A percentile compares a stretch with the other conserved stretches of the same genome.
phyloP scores from a whole-genome alignment of 176 grass and related monocot species.

The Poa pratensis region DNA sequence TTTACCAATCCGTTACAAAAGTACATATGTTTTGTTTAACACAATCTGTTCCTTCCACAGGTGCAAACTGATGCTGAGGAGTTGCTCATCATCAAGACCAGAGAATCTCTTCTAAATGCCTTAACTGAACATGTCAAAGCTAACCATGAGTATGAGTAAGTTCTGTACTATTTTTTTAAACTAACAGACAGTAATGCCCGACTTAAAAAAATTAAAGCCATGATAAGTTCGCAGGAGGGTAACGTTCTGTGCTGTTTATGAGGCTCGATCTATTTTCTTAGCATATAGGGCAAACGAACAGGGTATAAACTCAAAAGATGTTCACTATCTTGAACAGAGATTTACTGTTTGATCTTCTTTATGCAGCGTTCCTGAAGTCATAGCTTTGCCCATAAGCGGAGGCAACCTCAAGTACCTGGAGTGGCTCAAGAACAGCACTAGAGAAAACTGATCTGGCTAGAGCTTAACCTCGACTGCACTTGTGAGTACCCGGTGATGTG shows the following conservation, averaged over 20 bases:
- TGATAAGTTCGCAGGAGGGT: no score
- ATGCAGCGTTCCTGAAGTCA: slow-evolving; percentile 89
- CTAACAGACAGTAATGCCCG: no score
- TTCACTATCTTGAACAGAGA: not conserved
- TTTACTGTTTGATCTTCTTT: slow-evolving; percentile 12
- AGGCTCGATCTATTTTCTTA: not conserved
- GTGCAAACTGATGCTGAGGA: slow-evolving; percentile 89
- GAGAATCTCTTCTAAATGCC: slow-evolving; percentile 79
- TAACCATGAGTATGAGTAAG: slow-evolving; percentile 98
- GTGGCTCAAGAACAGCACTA: slow-evolving; percentile 86
- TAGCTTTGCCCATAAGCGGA: slow-evolving; percentile 79
- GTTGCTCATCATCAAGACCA: slow-evolving; percentile 92
- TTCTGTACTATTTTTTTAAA: not conserved
- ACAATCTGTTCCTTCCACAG: slow-evolving; percentile 32
- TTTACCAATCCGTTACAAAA: not conserved
- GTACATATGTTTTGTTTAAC: not conserved
- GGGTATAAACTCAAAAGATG: not conserved
- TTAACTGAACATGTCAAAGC: slow-evolving; percentile 88
- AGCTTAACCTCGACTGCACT: not conserved
- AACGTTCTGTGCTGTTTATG: slow-evolving; percentile 21
- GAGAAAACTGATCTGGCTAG: slow-evolving; percentile 44
- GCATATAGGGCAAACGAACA: not conserved
- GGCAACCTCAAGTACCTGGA: slow-evolving; percentile 89
- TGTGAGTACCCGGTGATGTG: not conserved
- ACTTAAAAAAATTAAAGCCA: no score